phyloP scores from a whole-genome alignment of 768 basidiomycete species.

The Sporobolomyces roseus region DNA sequence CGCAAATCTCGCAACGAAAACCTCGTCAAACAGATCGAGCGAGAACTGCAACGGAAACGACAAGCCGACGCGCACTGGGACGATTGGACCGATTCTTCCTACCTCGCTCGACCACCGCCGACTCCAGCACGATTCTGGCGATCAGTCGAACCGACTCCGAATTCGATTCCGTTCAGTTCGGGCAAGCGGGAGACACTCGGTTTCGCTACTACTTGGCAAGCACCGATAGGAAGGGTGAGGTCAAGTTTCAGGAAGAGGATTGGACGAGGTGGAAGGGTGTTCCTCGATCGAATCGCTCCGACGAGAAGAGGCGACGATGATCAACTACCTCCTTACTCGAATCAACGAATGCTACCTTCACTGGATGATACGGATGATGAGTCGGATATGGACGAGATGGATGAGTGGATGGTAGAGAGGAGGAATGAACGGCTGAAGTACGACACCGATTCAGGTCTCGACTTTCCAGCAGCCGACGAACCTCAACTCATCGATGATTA shows the following conservation, averaged over 20 bases:
- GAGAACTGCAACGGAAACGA: slow-evolving; percentile 61
- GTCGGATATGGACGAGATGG: slow-evolving; percentile 32
- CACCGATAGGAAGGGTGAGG: slow-evolving; percentile 48
- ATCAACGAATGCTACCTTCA: neutral
- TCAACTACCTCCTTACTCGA: neutral
- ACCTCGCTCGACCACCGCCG: slow-evolving; percentile 61
- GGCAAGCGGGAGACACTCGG: slow-evolving; percentile 34
- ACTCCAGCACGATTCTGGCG: slow-evolving; percentile 52
- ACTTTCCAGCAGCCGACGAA: slow-evolving; percentile 39
- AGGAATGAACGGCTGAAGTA: slow-evolving; percentile 40
- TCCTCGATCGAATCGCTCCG: slow-evolving; percentile 60
- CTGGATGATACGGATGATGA: slow-evolving; percentile 9
- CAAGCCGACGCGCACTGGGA: slow-evolving; percentile 80
- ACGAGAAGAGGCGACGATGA: neutral
- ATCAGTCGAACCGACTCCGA: slow-evolving; percentile 59
- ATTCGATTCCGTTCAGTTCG: no score
- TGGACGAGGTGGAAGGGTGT: slow-evolving; percentile 75
- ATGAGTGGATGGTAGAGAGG: slow-evolving; percentile 24
- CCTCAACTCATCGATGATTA: slow-evolving; percentile 42
- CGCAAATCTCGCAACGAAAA: slow-evolving; percentile 58
- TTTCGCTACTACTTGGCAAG: slow-evolving; percentile 47
- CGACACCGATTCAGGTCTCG: slow-evolving; percentile 40
- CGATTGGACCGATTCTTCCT: slow-evolving; percentile 76
- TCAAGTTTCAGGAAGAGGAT: slow-evolving; percentile 63
- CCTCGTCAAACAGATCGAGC: slow-evolving; percentile 63